Percentiles rank a stretch among this genome's conserved stretches.
Evolutionary conservation across 345 rosid species (phyloP).

Genomic region (Salix suchowensis): DNA sequence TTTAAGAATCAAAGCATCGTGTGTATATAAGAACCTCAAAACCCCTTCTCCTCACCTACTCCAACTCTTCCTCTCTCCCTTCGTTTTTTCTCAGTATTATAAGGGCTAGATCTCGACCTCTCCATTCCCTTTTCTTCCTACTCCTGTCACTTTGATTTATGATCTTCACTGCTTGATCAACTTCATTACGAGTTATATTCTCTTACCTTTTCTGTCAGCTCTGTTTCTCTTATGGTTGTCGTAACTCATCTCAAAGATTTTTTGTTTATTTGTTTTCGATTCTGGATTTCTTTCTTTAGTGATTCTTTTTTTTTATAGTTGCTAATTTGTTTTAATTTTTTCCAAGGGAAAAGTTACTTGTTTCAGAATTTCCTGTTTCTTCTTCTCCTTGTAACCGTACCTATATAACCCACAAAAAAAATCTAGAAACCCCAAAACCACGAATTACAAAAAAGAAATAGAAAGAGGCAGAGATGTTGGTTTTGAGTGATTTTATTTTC

Average conservation of each 20-base stretch:
- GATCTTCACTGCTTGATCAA: not conserved
- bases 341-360: not conserved
- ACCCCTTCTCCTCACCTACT: not conserved
- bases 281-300: not conserved
- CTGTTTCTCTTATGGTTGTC: not conserved
- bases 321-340: not conserved
- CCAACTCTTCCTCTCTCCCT: not conserved
- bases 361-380: not conserved
- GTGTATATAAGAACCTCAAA: slow-evolving; percentile 15
- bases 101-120: slow-evolving; percentile 1
- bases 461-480: not conserved
- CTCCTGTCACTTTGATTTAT: not conserved
- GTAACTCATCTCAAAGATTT: not conserved
- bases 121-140: not conserved
- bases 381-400: not conserved
- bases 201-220: not conserved
- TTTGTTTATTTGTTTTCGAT: not conserved
- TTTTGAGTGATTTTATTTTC: not conserved
- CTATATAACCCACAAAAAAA: too few species aligned
- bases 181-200: not conserved
- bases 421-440: not conserved
- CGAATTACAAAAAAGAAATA: not conserved
- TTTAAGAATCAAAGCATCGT: not conserved
- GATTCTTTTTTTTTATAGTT: not conserved
- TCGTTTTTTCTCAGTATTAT: not conserved